Percentiles rank a stretch among this genome's conserved stretches.
Evolutionary conservation across 768 basidiomycete genomes (phyloP).

Genomic region (Trametopsis cervina): DNA sequence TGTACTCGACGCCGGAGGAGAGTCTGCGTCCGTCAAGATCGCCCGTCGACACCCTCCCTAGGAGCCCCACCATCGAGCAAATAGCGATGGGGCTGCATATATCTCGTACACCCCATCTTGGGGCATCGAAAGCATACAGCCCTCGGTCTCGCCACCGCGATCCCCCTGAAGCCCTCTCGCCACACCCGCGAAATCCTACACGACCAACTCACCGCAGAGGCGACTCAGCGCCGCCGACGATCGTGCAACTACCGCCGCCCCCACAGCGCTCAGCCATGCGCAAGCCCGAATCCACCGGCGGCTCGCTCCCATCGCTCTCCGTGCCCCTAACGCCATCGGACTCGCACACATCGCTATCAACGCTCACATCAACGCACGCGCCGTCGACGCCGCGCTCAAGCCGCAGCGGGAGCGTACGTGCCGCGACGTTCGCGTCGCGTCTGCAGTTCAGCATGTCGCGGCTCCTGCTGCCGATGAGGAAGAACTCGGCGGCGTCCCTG

Average conservation of each 20-base stretch:
- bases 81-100: conserved; percentile 78
- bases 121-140: conserved; percentile 23
- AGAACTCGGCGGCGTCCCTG: conserved; percentile 26
- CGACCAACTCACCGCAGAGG: conserved; percentile 7
- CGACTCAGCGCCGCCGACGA: conserved; percentile 6
- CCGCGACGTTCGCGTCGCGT: conserved; percentile 17
- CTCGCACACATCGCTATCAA: conserved; percentile 38
- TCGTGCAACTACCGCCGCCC: conserved; percentile 31
- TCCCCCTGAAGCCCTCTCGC: conserved; percentile 5
- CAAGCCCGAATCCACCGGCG: conserved; percentile 31
- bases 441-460: conserved; percentile 47
- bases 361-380: conserved; percentile 34
- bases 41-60: conserved; percentile 30
- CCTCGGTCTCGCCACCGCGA: conserved; percentile 1
- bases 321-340: conserved; percentile 25
- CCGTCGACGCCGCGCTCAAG: conserved; percentile 22
- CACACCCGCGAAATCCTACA: conserved; percentile 2
- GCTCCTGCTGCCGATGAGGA: conserved; percentile 34
- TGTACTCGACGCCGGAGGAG: conserved; percentile 23
- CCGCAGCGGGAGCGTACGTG: conserved; percentile 11
- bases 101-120: conserved; percentile 68
- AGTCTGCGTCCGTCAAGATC: conserved; percentile 15
- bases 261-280: conserved; percentile 63
- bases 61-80: conserved; percentile 59
- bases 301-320: conserved; percentile 20